These are phyloP conservation scores for Diaporthe sp. DNA, from an alignment of 2,329 filamentous ascomycete species.

Conservation along the genomic window DNA sequence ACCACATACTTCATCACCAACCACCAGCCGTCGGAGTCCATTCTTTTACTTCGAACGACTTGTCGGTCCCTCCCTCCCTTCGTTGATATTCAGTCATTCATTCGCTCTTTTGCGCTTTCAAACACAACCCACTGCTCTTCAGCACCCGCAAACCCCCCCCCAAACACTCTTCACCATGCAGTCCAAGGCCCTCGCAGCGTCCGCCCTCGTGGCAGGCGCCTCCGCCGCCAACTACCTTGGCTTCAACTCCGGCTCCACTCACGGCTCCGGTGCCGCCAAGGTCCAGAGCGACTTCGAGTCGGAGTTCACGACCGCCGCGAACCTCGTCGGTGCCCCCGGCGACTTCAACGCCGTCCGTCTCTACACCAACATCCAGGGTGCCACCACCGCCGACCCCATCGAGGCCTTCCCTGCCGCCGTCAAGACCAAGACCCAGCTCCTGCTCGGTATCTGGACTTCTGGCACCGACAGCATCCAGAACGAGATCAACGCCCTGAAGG, in stretches of 20 bases:
- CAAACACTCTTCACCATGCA: slow-evolving; percentile 29
- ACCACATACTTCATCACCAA: slow-evolving; percentile 9
- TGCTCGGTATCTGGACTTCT: slow-evolving; percentile 88
- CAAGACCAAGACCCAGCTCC: slow-evolving; percentile 79
- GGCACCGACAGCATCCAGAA: slow-evolving; percentile 75
- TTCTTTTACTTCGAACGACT: slow-evolving; percentile 31
- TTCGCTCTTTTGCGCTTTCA: not conserved
- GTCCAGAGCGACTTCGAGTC: slow-evolving; percentile 74
- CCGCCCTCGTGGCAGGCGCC: slow-evolving; percentile 33
- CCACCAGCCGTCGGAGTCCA: slow-evolving; percentile 30
- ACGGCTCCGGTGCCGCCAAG: slow-evolving; percentile 71
- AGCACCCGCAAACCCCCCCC: slow-evolving; percentile 4
- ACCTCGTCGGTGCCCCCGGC: slow-evolving; percentile 72
- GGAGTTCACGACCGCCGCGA: slow-evolving; percentile 76
- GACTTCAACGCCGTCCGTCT: slow-evolving; percentile 77
- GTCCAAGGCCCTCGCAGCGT: slow-evolving; percentile 28
- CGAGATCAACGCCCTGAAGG: slow-evolving; percentile 79
- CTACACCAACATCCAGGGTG: slow-evolving; percentile 82
- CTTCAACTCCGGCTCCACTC: slow-evolving; percentile 80
- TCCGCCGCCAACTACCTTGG: slow-evolving; percentile 62
- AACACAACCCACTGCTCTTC: slow-evolving; percentile 3
- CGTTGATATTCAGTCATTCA: slow-evolving; percentile 15
- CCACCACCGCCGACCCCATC: slow-evolving; percentile 74
- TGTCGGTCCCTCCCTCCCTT: not conserved
- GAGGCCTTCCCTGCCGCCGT: slow-evolving; percentile 86